Evolutionary conservation across 176 grass and related monocot genomes (phyloP), one percentile per base, ranked within the genome.

Genomic region (Triticum urartu): DNA sequence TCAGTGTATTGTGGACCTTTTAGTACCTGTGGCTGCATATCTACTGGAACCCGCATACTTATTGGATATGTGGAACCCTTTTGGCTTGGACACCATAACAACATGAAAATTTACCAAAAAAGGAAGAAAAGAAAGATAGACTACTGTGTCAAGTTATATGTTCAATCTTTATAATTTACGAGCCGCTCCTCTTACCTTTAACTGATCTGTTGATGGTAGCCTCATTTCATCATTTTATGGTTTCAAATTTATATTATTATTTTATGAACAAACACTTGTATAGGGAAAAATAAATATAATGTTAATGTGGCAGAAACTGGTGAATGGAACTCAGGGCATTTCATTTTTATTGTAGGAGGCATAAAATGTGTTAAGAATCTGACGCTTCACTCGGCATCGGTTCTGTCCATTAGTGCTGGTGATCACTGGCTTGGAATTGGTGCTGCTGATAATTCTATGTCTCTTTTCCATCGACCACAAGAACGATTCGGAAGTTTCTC

Each of bases 391-490:
- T 87, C 88, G 11, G 84, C 97, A 58, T 92, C 94, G 24, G 87
- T 99, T 87, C 65, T 99, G 58, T 99, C 97, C 34, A 99, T 96
- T 82, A 94, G 81, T 70, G 94, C 94, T 13, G 77, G 94, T 85
- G 97, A 99, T 82, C 88, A 96, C 69, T 99, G 97, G 97, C 90
- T 99, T 66, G 97, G 94, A 67, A 99, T 99, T 86, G 97, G 97
- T 69, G 97, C 94, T 81, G 94, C 94, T 72, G 97, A 99, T 68
- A 99, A 99, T 88, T 99, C 97, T 34, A 86, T 99, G 90, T 99
- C 97, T 75, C 94, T 99, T 86, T 99, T 94, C 83, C 97, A 99
- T 88, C 90, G 92, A 26, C 94, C 92, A 11, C 97, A 99, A 89
- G 97, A 99, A 87, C 94, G 94, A 87, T 93, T 91, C 1, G 87